Evolutionary conservation across 345 rosid genomes (phyloP), one percentile per base, ranked within the genome.

Genomic region (Brassica cretica): DNA sequence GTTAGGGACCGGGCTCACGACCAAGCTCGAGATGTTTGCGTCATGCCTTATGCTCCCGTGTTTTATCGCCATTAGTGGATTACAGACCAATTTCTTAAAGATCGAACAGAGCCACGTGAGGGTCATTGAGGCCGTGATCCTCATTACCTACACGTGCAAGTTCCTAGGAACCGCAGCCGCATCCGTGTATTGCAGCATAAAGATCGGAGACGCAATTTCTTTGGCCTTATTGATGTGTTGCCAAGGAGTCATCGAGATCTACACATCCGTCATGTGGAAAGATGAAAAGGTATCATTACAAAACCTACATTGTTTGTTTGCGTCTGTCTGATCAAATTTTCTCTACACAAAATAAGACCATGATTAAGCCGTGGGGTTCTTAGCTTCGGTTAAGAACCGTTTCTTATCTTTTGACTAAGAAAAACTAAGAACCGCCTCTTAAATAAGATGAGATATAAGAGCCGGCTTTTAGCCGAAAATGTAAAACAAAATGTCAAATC

Each of bases 201-300:
- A 41, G 37, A 5, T 77, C 7, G 37, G 39, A 10, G 84, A 82
- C 9, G 51, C 84, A 2, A 10, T 78, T 53, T 77, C 76, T 53
- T 74, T 82, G 75, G 78, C 79, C 21, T 61, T 82, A 4, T 55
- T 82, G 68, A 77, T 82, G 84, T 82, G 84, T 77, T 77, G 82
- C 37, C 81, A 82, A 77, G 84, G 84, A 12, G 58, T 82, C 56
- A 82, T 82, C 46, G 84, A 82, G 51, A 70, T 82, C 46, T 82
- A 78, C 41, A 73, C 78, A 24, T 63, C 68, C 6, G 58, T 82
- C 70, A 82, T 77, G 78, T 82, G 76, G 78, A 82, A 19, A 68
- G 84, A 82, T 56, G 68, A 63, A 68, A 82, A 77, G 82, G 84
- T 80, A 80, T 4, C 6, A 21, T 25, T 6, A 51, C 11, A 16